Percentiles rank a stretch among this genome's conserved stretches.
Evolutionary conservation across 495 filamentous ascomycete species (phyloP).

Genomic region (Penicillium angulare): DNA sequence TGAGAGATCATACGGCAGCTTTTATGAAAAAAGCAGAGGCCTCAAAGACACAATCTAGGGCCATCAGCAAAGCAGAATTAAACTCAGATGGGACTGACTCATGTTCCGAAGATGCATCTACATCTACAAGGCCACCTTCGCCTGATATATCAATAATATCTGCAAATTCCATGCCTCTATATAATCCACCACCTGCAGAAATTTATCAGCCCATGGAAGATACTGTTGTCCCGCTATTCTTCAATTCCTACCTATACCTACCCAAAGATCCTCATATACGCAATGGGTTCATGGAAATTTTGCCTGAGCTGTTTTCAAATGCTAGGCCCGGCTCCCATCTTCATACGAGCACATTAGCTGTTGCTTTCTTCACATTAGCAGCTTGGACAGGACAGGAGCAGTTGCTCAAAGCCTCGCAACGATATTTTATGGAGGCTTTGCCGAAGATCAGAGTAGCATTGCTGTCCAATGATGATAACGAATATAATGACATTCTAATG

Average conservation of each 20-base stretch:
- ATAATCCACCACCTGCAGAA: conserved; percentile 1
- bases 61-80: not conserved
- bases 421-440: conserved; percentile 47
- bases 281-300: conserved; percentile 46
- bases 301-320: conserved; percentile 53
- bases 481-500: conserved; percentile 57
- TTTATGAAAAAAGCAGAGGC: conserved; percentile 20
- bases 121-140: not conserved
- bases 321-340: conserved; percentile 47
- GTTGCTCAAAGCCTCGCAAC: conserved; percentile 35
- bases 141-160: not conserved
- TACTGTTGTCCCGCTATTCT: conserved; percentile 33
- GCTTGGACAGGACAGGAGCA: conserved; percentile 45
- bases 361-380: conserved; percentile 51
- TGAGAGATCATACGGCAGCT: conserved; percentile 64
- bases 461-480: conserved; percentile 42
- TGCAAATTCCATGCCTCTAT: conserved; percentile 2
- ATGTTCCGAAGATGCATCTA: not conserved
- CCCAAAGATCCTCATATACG: conserved; percentile 29
- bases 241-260: conserved; percentile 34
- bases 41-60: not conserved
- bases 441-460: conserved; percentile 53
- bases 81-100: not conserved
- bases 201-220: conserved; percentile 31
- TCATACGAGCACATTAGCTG: conserved; percentile 57